Evolutionary conservation across 176 grass and related monocot species (phyloP).

Genomic region (Calamus simplicifolius): DNA sequence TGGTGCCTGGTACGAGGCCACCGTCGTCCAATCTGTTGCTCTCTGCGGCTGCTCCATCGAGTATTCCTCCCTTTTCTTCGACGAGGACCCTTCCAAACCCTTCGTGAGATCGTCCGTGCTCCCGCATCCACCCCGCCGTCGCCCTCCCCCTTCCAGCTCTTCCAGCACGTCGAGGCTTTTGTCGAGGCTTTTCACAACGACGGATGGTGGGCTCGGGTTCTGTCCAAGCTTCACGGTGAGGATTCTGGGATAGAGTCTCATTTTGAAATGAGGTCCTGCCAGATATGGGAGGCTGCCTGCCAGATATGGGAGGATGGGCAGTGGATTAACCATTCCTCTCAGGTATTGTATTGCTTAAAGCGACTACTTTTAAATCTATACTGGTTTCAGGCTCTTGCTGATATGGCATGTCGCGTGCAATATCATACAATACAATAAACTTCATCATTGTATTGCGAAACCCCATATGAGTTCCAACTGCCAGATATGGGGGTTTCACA

Average conservation of each 20-base stretch:
- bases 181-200: constrained; percentile 68
- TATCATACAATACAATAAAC: too few relatives aligned
- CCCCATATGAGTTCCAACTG: too few relatives aligned
- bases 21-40: constrained; percentile 1
- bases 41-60: constrained; percentile 19
- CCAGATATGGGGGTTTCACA: too few relatives aligned
- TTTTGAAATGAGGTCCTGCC: too few relatives aligned
- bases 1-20: constrained; percentile 70
- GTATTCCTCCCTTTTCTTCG: constrained; percentile 39
- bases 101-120: constrained; percentile 33
- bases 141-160: background rate
- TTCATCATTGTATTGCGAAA: too few relatives aligned
- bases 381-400: too few relatives aligned
- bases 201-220: constrained; percentile 66
- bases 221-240: constrained; percentile 1
- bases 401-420: too few relatives aligned
- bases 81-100: constrained; percentile 18
- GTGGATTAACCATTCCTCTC: too few relatives aligned
- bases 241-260: too few relatives aligned
- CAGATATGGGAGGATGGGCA: too few relatives aligned
- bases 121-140: constrained; percentile 25
- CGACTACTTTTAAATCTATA: background rate
- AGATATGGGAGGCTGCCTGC: too few relatives aligned
- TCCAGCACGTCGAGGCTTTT: too few relatives aligned
- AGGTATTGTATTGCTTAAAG: constrained; percentile 12